phyloP scores from a whole-genome alignment of 2,329 filamentous ascomycete genomes.

The Falciphora oryzae region DNA sequence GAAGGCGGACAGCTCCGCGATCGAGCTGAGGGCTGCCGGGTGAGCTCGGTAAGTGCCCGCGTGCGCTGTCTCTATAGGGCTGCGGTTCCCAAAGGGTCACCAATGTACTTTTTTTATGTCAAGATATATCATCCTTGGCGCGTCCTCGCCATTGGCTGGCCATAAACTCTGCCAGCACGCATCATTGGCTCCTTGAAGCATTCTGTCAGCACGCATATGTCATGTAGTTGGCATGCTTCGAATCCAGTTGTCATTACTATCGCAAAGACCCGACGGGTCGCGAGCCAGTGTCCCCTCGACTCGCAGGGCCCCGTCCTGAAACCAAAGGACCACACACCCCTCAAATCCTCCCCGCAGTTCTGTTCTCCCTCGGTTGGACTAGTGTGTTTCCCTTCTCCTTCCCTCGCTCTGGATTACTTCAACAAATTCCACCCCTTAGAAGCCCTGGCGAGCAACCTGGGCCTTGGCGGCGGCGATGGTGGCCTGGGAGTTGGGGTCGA shows the following conservation, averaged over 20 bases:
- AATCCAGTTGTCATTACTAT: background rate
- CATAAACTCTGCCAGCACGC: too few species aligned
- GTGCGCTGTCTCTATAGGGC: too few species aligned
- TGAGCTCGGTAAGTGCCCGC: too few species aligned
- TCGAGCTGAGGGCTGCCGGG: too few species aligned
- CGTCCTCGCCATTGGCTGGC: too few species aligned
- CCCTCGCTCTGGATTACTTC: background rate
- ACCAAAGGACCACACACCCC: background rate
- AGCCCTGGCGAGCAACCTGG: constrained; percentile 23
- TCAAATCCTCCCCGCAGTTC: background rate
- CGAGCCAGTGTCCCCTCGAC: background rate
- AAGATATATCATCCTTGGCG: too few species aligned
- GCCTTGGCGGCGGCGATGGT: constrained; percentile 24
- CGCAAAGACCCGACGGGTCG: background rate
- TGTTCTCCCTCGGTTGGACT: background rate
- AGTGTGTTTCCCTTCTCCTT: background rate
- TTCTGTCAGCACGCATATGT: too few species aligned
- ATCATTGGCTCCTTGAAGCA: too few species aligned
- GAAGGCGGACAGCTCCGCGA: too few species aligned
- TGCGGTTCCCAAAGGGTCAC: too few species aligned
- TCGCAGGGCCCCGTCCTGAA: background rate
- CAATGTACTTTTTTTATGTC: too few species aligned
- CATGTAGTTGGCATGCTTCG: background rate
- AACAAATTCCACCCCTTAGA: constrained; percentile 13
- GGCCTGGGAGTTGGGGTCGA: constrained; percentile 20